phyloP scores from a whole-genome alignment of 2,329 filamentous ascomycete genomes.

The Fusarium torulosum region DNA sequence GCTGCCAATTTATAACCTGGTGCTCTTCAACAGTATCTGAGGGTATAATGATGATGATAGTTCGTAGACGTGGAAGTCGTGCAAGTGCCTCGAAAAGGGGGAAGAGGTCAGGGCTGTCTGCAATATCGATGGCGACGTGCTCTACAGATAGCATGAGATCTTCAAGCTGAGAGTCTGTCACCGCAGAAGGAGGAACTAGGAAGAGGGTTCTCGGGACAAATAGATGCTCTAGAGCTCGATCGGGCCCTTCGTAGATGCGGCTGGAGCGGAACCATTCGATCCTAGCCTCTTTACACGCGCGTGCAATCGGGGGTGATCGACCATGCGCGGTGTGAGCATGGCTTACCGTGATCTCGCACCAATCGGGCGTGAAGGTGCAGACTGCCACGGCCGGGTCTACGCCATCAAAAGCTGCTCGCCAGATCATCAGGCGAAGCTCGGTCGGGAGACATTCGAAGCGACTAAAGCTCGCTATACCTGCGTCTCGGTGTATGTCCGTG shows the following conservation, averaged over 20 bases:
- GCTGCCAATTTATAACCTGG: not conserved
- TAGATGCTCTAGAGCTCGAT: not conserved
- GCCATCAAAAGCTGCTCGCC: not conserved
- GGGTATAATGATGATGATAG: not conserved
- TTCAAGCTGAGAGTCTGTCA: not conserved
- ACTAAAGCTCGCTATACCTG: conserved; percentile 1
- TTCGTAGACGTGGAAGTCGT: not conserved
- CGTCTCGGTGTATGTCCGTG: not conserved
- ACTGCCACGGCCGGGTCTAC: not conserved
- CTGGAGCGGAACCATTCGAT: not conserved
- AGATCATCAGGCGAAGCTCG: not conserved
- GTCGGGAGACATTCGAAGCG: not conserved
- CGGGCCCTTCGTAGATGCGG: no score
- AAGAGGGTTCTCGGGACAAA: not conserved
- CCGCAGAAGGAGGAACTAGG: not conserved
- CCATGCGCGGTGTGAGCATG: not conserved
- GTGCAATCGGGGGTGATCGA: not conserved
- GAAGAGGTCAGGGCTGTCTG: not conserved
- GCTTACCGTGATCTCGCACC: not conserved
- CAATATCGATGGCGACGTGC: not conserved
- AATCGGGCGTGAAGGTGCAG: not conserved
- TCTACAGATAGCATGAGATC: not conserved
- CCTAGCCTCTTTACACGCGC: not conserved
- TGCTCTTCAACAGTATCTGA: not conserved
- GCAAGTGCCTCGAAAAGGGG: not conserved